Base-by-base conservation (phyloP, 116 monocot genomes). In the Dioscorea cayenensis region DNA sequence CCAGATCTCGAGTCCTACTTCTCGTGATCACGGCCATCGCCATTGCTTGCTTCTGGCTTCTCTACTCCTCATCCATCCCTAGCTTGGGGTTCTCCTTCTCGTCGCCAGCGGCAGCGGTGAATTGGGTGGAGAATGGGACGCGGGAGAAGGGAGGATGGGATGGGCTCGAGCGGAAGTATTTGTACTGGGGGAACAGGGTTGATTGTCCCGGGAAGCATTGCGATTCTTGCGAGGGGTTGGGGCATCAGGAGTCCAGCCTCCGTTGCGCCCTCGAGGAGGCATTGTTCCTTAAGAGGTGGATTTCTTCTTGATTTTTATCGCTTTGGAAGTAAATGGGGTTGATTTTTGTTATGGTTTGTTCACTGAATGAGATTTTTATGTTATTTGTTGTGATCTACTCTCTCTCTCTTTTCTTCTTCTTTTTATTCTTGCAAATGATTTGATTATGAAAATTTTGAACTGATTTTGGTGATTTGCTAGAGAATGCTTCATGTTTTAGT, bases 151-250 rank as follows among this genome's bases (percentile, higher is more conserved):
- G 71, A n/a, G 19, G 59, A 0, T 49, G 58, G 71, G 67, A 63
- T 37, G 76, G 55, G 63, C 67, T 83, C 60, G 83, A 87, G 72
- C 59, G 72, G 63, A 89, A 79, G 80, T 96, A 87, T 70, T 63
- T 96, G 73, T 96, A 92, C 75, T 96, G 96, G 96, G 96, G 96
- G 5, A 69, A 60, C 64, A 68, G 85, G 68, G 75, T 96, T 22
- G 96, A 96, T 65, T 96, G 96, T 72, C 92, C 96, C 2, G 92
- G 96, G 4, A 89, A 96, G 82, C 92, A 89, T 59, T 92, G 96
- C 77, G 87, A 82, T 21, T 82, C 87, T 21, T 96, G 96, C 81
- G 92, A 87, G 64, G 96, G 92, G 2, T 72, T 96, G n/a, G 92
- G 90, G 10, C 92, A 96, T 49, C 96, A 96, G 84, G 96, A 96